Evolutionary conservation across 208 protist genomes (phyloP), one percentile per base, ranked within the genome.

Genomic region (Wallacemonas sp.): DNA sequence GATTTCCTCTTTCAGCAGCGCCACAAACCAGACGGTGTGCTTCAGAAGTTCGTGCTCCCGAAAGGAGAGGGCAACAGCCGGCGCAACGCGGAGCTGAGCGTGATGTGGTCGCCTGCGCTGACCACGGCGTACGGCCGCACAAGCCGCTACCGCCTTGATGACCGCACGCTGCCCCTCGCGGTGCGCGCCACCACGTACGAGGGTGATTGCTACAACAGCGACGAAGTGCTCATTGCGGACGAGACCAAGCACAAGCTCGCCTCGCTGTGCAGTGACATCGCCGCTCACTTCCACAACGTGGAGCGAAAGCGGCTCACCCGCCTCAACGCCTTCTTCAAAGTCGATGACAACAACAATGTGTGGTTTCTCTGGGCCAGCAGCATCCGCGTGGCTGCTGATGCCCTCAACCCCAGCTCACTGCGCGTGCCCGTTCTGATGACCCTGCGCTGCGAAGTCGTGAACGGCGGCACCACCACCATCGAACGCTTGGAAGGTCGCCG

Each of bases 41-140:
- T 97, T 68, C 93, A 97, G 75, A 77, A 86, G 71, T 97, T 97
- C 66, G 79, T 97, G 26, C 21, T 90, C 2, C 93, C 93, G 34
- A 96, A 95, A 62, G 84, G 90, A 9, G 77, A 90, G 30, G 82
- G 77, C 22, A 82, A 71, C 2, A 84, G 75, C 44, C 75, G 86
- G 26, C 73, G 65, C 68, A 95, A 95, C 73, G 70, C 80, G 8
- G 84, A 94, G 73, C 77, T 97, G 33, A 88, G 93, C 47, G 87
- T 91, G 22, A 74, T 91, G 30, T 97, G 93, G 93, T 94, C 93
- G 2, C 93, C 93, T 11, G 68, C 84, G 24, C 76, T 95, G 62
- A 93, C 88, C 9, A 81, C 82, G 0, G 89, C 94, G 45, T 91
- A 96, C 73, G 87, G 81, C 26, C 84, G 89, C 61, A 93, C 85